Evolutionary conservation across 768 basidiomycete genomes (phyloP).

Genomic region (Hypsizygus marmoreus): DNA sequence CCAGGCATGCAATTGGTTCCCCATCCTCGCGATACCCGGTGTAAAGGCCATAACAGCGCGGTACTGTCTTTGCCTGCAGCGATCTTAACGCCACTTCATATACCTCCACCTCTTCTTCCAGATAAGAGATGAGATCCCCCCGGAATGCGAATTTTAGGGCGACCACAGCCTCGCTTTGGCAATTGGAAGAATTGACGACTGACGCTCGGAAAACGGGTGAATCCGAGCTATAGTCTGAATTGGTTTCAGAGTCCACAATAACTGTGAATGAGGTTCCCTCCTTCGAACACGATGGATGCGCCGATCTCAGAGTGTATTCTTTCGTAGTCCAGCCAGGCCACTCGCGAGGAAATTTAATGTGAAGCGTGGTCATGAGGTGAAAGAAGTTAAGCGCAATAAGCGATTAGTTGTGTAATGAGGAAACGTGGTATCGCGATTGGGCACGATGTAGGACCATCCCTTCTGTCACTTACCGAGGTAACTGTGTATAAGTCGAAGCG

Average conservation of each 20-base stretch:
- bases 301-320: constrained; percentile 28
- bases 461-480: too few relatives aligned
- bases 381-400: too few relatives aligned
- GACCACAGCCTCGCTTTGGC: constrained; percentile 16
- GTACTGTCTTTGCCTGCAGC: constrained; percentile 35
- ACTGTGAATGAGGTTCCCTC: constrained; percentile 20
- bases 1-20: constrained; percentile 36
- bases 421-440: too few relatives aligned
- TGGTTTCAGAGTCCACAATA: constrained; percentile 30
- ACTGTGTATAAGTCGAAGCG: too few relatives aligned
- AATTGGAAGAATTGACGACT: constrained; percentile 13
- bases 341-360: constrained; percentile 32
- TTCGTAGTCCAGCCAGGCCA: constrained; percentile 40
- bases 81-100: constrained; percentile 31
- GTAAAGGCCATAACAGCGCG: constrained; percentile 37
- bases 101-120: constrained; percentile 34
- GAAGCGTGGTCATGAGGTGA: constrained; percentile 27
- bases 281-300: constrained; percentile 9
- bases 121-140: constrained; percentile 35
- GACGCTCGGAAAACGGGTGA: constrained; percentile 38
- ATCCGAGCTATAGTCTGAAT: constrained; percentile 37
- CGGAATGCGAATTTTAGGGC: constrained; percentile 42
- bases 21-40: constrained; percentile 31
- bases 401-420: too few relatives aligned
- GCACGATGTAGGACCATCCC: too few relatives aligned